phyloP scores from a whole-genome alignment of 2,329 filamentous ascomycete species.

The Acrocalymma vagum region DNA sequence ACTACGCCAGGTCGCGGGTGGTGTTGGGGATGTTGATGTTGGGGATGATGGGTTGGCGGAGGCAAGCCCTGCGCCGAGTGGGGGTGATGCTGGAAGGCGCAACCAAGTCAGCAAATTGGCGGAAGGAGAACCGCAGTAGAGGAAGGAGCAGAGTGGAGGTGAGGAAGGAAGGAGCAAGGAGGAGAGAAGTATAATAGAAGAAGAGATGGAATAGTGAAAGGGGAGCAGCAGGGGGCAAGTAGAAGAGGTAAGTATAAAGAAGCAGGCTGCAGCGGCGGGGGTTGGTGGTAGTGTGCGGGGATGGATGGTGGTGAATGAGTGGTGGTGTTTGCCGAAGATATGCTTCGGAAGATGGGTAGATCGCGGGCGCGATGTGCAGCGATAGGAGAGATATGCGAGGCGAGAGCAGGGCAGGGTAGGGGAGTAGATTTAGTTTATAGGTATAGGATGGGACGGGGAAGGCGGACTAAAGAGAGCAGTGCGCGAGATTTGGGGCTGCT shows the following conservation, averaged over 20 bases:
- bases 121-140: conserved; percentile 12
- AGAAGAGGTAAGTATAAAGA: conserved; percentile 18
- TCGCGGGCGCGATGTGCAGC: conserved; percentile 31
- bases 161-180: conserved; percentile 21
- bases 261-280: conserved; percentile 17
- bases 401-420: conserved; percentile 47
- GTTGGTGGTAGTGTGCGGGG: conserved; percentile 29
- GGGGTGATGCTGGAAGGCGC: conserved; percentile 72
- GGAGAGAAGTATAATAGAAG: conserved; percentile 19
- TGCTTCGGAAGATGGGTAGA: conserved; percentile 24
- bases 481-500: conserved; percentile 28
- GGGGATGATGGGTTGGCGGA: conserved; percentile 61
- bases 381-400: conserved; percentile 38
- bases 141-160: conserved; percentile 10
- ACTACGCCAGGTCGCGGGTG: conserved; percentile 77
- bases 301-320: conserved; percentile 24
- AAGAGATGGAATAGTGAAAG: conserved; percentile 11
- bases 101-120: conserved; percentile 39
- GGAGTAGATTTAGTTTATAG: conserved; percentile 44
- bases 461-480: conserved; percentile 36
- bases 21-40: conserved; percentile 59
- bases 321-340: conserved; percentile 13
- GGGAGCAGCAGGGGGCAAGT: conserved; percentile 24
- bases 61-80: conserved; percentile 79
- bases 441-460: no score